Conservation (phyloP, 2,329 filamentous ascomycete genomes). For the Malbranchea zuffiana region DNA sequence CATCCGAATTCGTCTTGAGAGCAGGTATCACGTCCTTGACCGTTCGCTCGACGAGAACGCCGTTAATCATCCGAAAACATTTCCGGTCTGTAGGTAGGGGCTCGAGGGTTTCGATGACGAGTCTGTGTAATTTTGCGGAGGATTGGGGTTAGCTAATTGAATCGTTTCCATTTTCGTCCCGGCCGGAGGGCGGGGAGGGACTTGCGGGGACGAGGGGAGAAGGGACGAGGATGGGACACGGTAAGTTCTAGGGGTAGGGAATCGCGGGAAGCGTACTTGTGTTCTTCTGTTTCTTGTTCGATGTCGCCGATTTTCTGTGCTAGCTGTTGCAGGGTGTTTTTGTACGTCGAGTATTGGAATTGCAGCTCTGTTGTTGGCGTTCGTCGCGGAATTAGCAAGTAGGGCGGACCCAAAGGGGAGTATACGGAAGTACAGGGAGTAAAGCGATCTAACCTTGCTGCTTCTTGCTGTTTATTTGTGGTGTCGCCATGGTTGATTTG, state of each 20-base stretch:
- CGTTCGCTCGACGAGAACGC: conserved; percentile 85
- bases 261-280: conserved; percentile 59
- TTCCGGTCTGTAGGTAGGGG: conserved; percentile 78
- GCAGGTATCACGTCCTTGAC: conserved; percentile 86
- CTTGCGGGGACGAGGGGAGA: neutral
- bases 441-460: conserved; percentile 34
- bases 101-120: conserved; percentile 83
- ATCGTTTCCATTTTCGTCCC: neutral
- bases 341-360: conserved; percentile 44
- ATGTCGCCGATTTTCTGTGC: conserved; percentile 96
- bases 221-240: neutral
- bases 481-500: conserved; percentile 32
- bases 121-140: conserved; percentile 41
- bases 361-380: conserved; percentile 34
- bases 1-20: conserved; percentile 85
- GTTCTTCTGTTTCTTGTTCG: conserved; percentile 93
- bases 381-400: conserved; percentile 1
- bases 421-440: neutral
- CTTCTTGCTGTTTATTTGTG: conserved; percentile 33
- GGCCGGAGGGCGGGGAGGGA: neutral
- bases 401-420: neutral
- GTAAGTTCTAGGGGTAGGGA: neutral
- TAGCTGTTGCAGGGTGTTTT: conserved; percentile 72
- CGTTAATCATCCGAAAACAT: conserved; percentile 98
- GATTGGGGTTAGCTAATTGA: neutral